A percentile compares a stretch with the other conserved stretches of the same genome.
Conservation (phyloP, 78 protist species). For the Cavenderia fasciculata region DNA sequence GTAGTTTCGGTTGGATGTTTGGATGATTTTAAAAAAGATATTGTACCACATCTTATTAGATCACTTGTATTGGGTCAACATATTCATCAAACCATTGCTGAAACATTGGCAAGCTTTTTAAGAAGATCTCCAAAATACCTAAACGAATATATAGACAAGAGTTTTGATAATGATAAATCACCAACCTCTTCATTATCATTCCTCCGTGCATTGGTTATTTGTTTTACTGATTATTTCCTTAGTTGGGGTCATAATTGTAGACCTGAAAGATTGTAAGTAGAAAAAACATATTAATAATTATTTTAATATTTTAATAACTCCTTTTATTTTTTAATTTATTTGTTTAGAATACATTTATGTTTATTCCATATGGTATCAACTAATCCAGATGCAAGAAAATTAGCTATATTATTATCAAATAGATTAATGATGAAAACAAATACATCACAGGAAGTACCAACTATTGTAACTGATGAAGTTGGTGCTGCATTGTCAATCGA, state of each 20-base stretch:
- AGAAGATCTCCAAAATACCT: constrained; percentile 48
- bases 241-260: constrained; percentile 46
- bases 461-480: too few species aligned
- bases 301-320: neutral
- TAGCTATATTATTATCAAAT: constrained; percentile 32
- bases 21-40: constrained; percentile 40
- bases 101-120: constrained; percentile 20
- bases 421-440: constrained; percentile 19
- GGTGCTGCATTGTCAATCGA: too few species aligned
- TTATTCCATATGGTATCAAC: constrained; percentile 57
- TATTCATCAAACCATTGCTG: constrained; percentile 14
- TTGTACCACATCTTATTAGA: constrained; percentile 5
- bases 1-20: constrained; percentile 24
- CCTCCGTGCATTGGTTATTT: constrained; percentile 8
- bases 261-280: constrained; percentile 27
- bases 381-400: constrained; percentile 30
- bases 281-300: neutral
- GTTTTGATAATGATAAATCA: constrained; percentile 27
- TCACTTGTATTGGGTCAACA: constrained; percentile 17
- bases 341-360: neutral
- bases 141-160: constrained; percentile 34
- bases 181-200: constrained; percentile 37
- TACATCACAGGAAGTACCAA: constrained; percentile 2
- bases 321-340: neutral
- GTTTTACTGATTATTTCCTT: constrained; percentile 26